Percentiles rank a stretch among this genome's conserved stretches.
These are phyloP conservation scores for Asterella californica DNA, from an alignment of 225 moss, liverwort and hornwort genomes.

Conservation along the genomic window DNA sequence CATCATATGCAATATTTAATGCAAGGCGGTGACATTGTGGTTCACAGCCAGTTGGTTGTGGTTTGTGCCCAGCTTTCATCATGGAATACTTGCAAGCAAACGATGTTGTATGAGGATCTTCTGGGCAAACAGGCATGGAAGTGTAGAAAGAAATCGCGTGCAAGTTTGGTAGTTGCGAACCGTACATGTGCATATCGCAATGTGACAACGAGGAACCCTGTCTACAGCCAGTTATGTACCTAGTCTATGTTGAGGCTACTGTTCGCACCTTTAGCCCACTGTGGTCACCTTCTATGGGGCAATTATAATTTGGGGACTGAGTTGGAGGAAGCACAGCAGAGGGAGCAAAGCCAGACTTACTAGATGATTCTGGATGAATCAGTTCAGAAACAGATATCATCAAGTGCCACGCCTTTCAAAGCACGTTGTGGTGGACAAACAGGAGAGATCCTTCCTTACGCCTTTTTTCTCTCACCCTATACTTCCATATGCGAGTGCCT, in stretches of 20 bases:
- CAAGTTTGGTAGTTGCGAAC: background rate
- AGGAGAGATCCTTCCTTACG: background rate
- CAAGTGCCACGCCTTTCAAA: background rate
- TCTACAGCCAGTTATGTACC: background rate
- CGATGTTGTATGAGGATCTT: constrained; percentile 6
- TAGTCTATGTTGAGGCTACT: background rate
- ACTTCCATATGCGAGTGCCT: background rate
- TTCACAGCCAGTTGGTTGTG: constrained; percentile 1
- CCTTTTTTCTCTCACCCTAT: background rate
- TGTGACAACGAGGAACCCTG: background rate
- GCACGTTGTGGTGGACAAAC: background rate
- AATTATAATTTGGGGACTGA: background rate
- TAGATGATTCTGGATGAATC: background rate
- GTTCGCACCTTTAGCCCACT: background rate
- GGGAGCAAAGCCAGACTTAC: background rate
- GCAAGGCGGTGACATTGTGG: constrained; percentile 13
- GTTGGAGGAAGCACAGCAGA: background rate
- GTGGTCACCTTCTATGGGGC: background rate
- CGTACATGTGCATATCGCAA: background rate
- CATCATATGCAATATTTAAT: constrained; percentile 20
- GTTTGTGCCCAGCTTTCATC: constrained; percentile 13
- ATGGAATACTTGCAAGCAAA: constrained; percentile 10
- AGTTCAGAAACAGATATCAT: background rate
- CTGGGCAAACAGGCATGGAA: background rate
- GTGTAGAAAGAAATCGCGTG: background rate